Evolutionary conservation across 179 eudicot genomes (phyloP), one percentile per base, ranked within the genome.

Genomic region (Actinidia chinensis): DNA sequence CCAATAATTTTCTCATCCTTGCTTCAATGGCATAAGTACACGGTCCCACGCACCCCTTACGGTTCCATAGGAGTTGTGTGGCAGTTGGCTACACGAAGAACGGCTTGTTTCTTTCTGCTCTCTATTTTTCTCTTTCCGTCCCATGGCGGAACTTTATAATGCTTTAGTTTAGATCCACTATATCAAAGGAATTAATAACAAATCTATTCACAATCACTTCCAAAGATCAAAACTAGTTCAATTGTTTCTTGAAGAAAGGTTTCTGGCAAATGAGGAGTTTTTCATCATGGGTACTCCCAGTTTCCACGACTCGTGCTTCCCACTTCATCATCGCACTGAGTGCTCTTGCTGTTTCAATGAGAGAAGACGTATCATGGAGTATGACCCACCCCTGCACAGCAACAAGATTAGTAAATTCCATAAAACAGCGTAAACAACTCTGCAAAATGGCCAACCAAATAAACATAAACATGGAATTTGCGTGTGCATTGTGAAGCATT

Each of bases 231-330:
- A 65, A 67, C 82, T 79, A 87, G 82, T 83, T 85, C 17, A 88
- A 76, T 63, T 85, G 92, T 81, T 85, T 88, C 85, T 88, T 94
- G 78, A 91, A 73, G 87, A 92, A 91, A 44, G 99, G 95, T 83
- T 96, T 96, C 82, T 96, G 99, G 89, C 98, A 94, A 76, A 96
- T 85, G 17, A 96, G 91, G 79, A 96, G 97, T 74, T 86, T 94
- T 82, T 92, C 93, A 1, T 91, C 88, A 17, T 87, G 91, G 84
- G 82, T 94, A 76, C 87, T 88, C 83, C 92, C 97, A 3, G 90
- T 85, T 71, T 96, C 99, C 56, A 96, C 84, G 9, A 94, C 92
- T 52, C 99, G 90, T 22, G 98, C 93, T 66, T 96, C 99, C 99
- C 99, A 96, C 84, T 83, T 94, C 76, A 96, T 80, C 72, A 83